Base-by-base conservation (phyloP, 202 grass and related monocot genomes). In the Brachypodium distachyon region DNA sequence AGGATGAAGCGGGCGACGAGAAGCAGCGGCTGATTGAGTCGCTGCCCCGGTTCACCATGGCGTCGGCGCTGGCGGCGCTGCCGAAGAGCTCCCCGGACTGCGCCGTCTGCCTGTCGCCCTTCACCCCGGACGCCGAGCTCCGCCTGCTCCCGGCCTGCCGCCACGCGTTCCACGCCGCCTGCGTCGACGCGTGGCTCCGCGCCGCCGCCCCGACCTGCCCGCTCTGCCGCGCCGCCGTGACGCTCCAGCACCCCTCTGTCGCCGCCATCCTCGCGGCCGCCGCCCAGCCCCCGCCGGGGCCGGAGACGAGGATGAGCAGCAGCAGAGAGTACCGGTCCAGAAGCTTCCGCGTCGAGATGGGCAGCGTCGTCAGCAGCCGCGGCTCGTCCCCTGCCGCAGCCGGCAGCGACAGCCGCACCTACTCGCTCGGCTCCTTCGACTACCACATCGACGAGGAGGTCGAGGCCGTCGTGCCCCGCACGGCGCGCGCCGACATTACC, bases 371-470 rank as follows among this genome's bases (percentile, higher is more conserved):
- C 64, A 98, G 91, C 79, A 87, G 54, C 53, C 80, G 85, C 46
- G 77, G 80, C 38, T 76, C 86, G 4, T 59, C 86, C 14, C 12
- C 39, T 3, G 33, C 46, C 1, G 22, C 22, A 0, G 3, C n/a
- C 18, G 18, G 12, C 33, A 9, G 51, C 33, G 40, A 84, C 66
- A 77, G 73, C 73, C 75, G 91, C 36, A 81, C 92, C 7, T 96
- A 96, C 80, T 95, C 96, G 32, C 83, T 99, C 17, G 96, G 90
- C 1, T 89, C 96, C 32, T 96, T 92, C 67, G 89, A 99, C 41
- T 99, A 96, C 81, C 70, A 82, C 8, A 90, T 99, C 74, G 96
- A 99, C 65, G 96, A 96, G 81, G 89, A 99, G 63, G 83, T 99
- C 52, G 96, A 99, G 77, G 92, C 89, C 39, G 89, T 99, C 42